Conservation (phyloP, 2,329 filamentous ascomycete genomes). For the Niveomyces coronatus region DNA sequence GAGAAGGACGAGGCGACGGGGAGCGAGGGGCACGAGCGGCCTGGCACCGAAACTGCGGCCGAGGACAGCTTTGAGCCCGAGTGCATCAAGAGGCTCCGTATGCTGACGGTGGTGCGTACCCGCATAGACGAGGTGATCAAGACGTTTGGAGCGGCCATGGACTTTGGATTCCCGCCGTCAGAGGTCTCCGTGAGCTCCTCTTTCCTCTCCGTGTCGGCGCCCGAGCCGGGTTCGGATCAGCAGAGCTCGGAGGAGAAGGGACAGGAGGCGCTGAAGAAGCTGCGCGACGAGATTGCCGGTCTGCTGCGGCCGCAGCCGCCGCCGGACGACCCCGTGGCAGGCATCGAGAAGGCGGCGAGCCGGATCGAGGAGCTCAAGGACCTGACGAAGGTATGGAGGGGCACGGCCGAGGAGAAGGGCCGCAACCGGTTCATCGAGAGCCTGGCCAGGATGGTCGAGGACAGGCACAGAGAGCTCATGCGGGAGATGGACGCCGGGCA, state of each 20-base stretch:
- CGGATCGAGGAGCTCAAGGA: slow-evolving; percentile 69
- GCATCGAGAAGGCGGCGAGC: slow-evolving; percentile 61
- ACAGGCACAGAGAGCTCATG: slow-evolving; percentile 47
- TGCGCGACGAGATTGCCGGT: slow-evolving; percentile 61
- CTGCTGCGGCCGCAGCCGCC: slow-evolving; percentile 41
- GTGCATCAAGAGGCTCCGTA: slow-evolving; percentile 71
- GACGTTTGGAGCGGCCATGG: slow-evolving; percentile 90
- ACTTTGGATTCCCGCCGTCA: slow-evolving; percentile 84
- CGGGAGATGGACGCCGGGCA: slow-evolving; percentile 34
- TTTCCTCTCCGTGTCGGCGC: slow-evolving; percentile 82
- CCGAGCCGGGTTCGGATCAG: slow-evolving; percentile 53
- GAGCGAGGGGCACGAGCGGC: slow-evolving; percentile 1
- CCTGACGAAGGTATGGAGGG: slow-evolving; percentile 77
- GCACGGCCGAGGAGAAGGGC: slow-evolving; percentile 90
- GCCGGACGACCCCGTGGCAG: slow-evolving; percentile 49
- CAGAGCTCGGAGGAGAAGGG: slow-evolving; percentile 78
- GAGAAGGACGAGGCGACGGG: slow-evolving; percentile 11
- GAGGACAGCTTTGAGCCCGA: slow-evolving; percentile 39
- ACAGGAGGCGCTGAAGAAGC: slow-evolving; percentile 61
- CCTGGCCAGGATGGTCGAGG: slow-evolving; percentile 73
- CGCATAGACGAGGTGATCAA: slow-evolving; percentile 86
- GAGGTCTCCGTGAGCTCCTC: slow-evolving; percentile 75
- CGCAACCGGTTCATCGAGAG: slow-evolving; percentile 71
- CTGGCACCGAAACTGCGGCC: slow-evolving; percentile 5
- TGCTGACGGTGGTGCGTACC: slow-evolving; percentile 67